A percentile compares a stretch with the other conserved stretches of the same genome.
phyloP scores from a whole-genome alignment of 345 rosid species.

The Carallia brachiata region DNA sequence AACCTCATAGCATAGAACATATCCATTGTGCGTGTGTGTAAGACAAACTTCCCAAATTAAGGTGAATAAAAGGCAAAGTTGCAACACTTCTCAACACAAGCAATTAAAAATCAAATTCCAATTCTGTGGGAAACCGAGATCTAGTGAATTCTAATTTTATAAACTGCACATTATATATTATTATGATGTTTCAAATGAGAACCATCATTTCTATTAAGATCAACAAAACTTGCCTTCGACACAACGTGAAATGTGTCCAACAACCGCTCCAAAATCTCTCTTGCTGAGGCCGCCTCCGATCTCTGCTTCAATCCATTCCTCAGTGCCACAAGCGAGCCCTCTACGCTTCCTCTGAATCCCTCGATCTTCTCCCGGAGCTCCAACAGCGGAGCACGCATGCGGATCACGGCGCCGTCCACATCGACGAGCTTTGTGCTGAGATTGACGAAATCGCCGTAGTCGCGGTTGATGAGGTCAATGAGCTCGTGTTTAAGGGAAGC shows the following conservation, averaged over 20 bases:
- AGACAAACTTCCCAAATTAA: too few relatives aligned
- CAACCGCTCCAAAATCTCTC: conserved; percentile 82
- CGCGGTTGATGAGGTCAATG: conserved; percentile 95
- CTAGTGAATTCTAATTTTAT: neutral
- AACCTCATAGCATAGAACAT: too few relatives aligned
- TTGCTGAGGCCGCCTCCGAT: conserved; percentile 85
- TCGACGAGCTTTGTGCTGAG: conserved; percentile 95
- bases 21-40: too few relatives aligned
- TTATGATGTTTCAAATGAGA: neutral
- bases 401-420: conserved; percentile 81
- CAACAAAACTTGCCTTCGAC: conserved; percentile 56
- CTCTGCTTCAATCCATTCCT: conserved; percentile 83
- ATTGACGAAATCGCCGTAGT: conserved; percentile 93
- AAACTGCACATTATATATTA: neutral
- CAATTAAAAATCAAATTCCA: too few relatives aligned
- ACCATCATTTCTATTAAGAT: neutral
- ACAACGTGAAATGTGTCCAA: conserved; percentile 95
- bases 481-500: conserved; percentile 93
- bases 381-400: conserved; percentile 95
- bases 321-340: conserved; percentile 62
- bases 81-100: too few relatives aligned
- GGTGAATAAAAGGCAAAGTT: too few relatives aligned
- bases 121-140: neutral
- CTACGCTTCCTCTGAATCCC: conserved; percentile 69
- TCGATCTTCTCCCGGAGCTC: conserved; percentile 89